These are phyloP conservation scores for Albifimbria verrucaria DNA, from an alignment of 2,329 filamentous ascomycete species.

Conservation along the genomic window DNA sequence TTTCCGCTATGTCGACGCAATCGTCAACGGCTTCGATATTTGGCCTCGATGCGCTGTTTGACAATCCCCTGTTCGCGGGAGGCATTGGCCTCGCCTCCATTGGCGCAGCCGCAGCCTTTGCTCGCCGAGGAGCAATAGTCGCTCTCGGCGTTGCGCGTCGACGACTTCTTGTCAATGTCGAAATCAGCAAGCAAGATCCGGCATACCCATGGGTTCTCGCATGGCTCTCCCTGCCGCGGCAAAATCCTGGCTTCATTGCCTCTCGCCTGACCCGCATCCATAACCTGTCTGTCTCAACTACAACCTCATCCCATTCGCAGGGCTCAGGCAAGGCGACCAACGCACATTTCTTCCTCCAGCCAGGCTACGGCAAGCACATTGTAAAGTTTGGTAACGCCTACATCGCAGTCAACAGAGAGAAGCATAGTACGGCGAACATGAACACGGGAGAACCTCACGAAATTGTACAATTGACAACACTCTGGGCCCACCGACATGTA, in stretches of 20 bases:
- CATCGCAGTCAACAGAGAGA: slow-evolving; percentile 81
- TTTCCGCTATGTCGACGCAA: slow-evolving; percentile 27
- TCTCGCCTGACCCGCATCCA: slow-evolving; percentile 58
- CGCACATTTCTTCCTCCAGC: slow-evolving; percentile 83
- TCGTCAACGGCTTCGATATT: slow-evolving; percentile 30
- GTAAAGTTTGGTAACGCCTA: slow-evolving; percentile 84
- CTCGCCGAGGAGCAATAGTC: slow-evolving; percentile 71
- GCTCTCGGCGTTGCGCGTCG: slow-evolving; percentile 73
- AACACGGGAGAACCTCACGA: slow-evolving; percentile 89
- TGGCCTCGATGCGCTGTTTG: slow-evolving; percentile 56
- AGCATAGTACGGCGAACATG: slow-evolving; percentile 78
- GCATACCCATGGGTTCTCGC: slow-evolving; percentile 93
- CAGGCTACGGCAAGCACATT: slow-evolving; percentile 85
- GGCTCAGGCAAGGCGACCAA: slow-evolving; percentile 63
- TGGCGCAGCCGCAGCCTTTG: slow-evolving; percentile 76
- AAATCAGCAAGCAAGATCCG: slow-evolving; percentile 90
- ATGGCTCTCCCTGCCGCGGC: slow-evolving; percentile 86
- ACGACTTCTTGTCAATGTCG: slow-evolving; percentile 88
- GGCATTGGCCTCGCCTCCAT: slow-evolving; percentile 90
- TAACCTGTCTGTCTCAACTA: slow-evolving; percentile 56
- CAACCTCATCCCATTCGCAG: slow-evolving; percentile 51
- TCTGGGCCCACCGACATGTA: slow-evolving; percentile 84
- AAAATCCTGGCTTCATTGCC: slow-evolving; percentile 56
- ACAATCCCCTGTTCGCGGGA: slow-evolving; percentile 62
- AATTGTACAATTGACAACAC: slow-evolving; percentile 84